Evolutionary conservation across 805 yeast genomes (phyloP), one percentile per base, ranked within the genome.

Genomic region (Nakazawaea anatomiae): DNA sequence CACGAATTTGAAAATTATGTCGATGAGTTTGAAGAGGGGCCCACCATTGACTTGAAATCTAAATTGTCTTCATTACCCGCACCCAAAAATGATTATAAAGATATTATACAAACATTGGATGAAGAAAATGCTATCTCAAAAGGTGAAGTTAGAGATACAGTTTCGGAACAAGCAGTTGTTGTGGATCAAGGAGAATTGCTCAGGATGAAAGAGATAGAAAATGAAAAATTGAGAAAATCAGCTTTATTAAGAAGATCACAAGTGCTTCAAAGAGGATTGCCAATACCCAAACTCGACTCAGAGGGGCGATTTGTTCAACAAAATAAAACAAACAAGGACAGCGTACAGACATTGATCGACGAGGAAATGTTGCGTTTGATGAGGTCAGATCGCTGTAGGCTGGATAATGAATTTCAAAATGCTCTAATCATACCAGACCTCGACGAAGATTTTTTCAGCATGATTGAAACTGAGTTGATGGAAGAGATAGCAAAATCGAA

Each of bases 201-300:
- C 3, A 54, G 65, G 34, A 59, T 58, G 42, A 43, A 64, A 39
- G 62, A 62, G 14, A 5, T 28, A 1, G 34, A 27, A 25, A 29
- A 35, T 12, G 43, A 39, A 9, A 42, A 45, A 32, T 46, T 36
- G 10, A 12, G 6, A 11, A 44, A 53, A n/a, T 50, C 54, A 30
- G 45, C 56, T 1, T 53, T 67, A 36, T 55, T 67, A 6, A 61
- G 80, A 39, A 58, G 80, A 45, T 76, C 85, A 0, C 72, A 67
- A 52, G 82, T 69, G 1, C 62, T 79, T 1, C 79, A 76, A 57
- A 61, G 63, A 46, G 76, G 70, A 0, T 65, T 82, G 7, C 67
- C 70, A 0, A 66, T 76, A 11, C 57, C 56, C 11, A 30, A 14
- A 36, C 39, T 47, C 8, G 28, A 32, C 8, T 32, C 35, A 2